Percentiles rank a stretch among this genome's conserved stretches.
Conservation (phyloP, 495 filamentous ascomycete species). For the Eremomyces bilateralis region DNA sequence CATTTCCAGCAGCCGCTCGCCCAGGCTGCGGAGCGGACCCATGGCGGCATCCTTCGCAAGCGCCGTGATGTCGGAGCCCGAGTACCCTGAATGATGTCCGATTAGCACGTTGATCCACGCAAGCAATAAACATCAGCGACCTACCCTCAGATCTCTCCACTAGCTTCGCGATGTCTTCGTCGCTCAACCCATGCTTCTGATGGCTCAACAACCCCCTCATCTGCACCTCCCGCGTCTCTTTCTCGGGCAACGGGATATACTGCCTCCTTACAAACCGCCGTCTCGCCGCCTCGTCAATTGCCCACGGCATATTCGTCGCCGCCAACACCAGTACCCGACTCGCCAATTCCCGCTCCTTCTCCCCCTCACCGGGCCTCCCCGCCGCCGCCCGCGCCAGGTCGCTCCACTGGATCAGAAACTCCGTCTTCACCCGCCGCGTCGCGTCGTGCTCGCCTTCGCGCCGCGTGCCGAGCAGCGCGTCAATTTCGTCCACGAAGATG, state of each 20-base stretch:
- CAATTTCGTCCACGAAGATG: conserved; percentile 98
- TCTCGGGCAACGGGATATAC: conserved; percentile 88
- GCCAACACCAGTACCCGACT: conserved; percentile 82
- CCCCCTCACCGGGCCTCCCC: conserved; percentile 44
- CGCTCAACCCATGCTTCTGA: conserved; percentile 64
- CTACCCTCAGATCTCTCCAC: conserved; percentile 75
- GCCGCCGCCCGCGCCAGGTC: conserved; percentile 83
- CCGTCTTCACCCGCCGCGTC: conserved; percentile 84
- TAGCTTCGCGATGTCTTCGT: conserved; percentile 50
- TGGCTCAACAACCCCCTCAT: conserved; percentile 56
- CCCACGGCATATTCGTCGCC: conserved; percentile 94
- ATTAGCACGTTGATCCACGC: not conserved
- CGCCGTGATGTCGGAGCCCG: conserved; percentile 91
- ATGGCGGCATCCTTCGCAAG: conserved; percentile 96
- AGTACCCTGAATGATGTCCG: conserved; percentile 44
- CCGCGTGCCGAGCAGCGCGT: conserved; percentile 73
- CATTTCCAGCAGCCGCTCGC: conserved; percentile 75
- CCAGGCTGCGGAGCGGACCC: conserved; percentile 81
- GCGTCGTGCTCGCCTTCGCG: conserved; percentile 81
- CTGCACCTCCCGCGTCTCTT: conserved; percentile 54
- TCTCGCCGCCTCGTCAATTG: conserved; percentile 88
- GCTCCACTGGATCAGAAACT: conserved; percentile 95
- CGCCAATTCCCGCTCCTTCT: conserved; percentile 55
- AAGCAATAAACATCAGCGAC: conserved; percentile 7
- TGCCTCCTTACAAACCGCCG: conserved; percentile 81